These are phyloP conservation scores for Sporisorium sorghi DNA, from an alignment of 1,284 basidiomycete genomes.

Conservation along the genomic window DNA sequence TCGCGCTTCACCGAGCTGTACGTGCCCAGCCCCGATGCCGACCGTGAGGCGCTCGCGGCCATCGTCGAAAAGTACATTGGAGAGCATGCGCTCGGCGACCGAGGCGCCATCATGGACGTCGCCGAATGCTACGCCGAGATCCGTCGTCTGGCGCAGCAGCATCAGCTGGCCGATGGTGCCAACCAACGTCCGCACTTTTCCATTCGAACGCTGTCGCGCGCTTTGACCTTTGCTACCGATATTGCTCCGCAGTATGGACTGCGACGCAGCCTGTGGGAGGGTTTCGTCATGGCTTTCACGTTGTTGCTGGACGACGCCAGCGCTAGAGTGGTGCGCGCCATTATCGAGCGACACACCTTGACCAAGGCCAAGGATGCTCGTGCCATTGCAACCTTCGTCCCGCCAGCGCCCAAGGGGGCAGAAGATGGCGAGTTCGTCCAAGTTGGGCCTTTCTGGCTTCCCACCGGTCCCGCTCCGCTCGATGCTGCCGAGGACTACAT, in stretches of 20 bases:
- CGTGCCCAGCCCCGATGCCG: slow-evolving; percentile 90
- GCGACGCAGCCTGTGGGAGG: slow-evolving; percentile 91
- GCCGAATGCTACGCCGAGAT: slow-evolving; percentile 90
- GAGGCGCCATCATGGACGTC: slow-evolving; percentile 86
- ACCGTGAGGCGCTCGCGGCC: slow-evolving; percentile 86
- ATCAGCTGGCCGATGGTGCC: slow-evolving; percentile 92
- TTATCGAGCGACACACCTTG: slow-evolving; percentile 85
- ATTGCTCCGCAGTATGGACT: slow-evolving; percentile 80
- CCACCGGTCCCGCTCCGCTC: slow-evolving; percentile 76
- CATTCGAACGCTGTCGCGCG: slow-evolving; percentile 93
- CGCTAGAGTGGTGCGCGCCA: slow-evolving; percentile 76
- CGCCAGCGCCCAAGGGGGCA: slow-evolving; percentile 48
- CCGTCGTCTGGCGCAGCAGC: slow-evolving; percentile 81
- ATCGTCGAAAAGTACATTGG: slow-evolving; percentile 94
- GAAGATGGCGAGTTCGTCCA: slow-evolving; percentile 73
- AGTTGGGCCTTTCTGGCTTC: slow-evolving; percentile 91
- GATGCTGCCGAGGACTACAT: slow-evolving; percentile 82
- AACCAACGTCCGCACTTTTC: slow-evolving; percentile 97
- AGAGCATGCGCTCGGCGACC: slow-evolving; percentile 83
- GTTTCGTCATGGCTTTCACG: slow-evolving; percentile 96
- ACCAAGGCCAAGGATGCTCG: slow-evolving; percentile 80
- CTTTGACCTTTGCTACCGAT: slow-evolving; percentile 89
- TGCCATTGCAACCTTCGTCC: slow-evolving; percentile 56
- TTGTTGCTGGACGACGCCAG: slow-evolving; percentile 89
- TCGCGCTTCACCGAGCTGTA: slow-evolving; percentile 95